Conservation (phyloP, 306 rosid genomes). For the Rubus parviflorus region DNA sequence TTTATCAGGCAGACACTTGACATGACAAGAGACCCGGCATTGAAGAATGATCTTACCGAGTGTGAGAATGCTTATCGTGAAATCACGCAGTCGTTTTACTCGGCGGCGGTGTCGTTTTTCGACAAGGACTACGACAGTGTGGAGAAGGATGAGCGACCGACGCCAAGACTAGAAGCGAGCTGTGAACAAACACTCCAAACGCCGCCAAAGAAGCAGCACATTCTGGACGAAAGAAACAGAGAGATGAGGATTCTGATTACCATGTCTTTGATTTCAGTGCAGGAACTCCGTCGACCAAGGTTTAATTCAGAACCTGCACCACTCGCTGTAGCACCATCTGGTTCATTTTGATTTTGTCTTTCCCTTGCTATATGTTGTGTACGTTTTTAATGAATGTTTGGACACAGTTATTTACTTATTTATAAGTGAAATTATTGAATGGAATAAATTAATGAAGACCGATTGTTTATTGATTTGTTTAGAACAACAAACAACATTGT, state of each 20-base stretch:
- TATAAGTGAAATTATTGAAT: background rate
- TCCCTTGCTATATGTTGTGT: too few relatives aligned
- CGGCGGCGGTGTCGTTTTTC: background rate
- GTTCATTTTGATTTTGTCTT: background rate
- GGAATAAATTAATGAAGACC: background rate
- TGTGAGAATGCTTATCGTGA: conserved; percentile 8
- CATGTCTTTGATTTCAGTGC: conserved; percentile 17
- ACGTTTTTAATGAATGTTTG: too few relatives aligned
- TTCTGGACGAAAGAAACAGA: background rate
- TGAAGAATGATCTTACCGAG: background rate
- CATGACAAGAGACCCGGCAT: background rate
- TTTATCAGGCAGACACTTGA: background rate
- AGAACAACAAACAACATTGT: background rate
- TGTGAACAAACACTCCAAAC: conserved; percentile 11
- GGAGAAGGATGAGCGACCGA: background rate
- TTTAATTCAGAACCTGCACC: background rate
- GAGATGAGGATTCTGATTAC: conserved; percentile 33
- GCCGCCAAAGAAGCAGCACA: background rate
- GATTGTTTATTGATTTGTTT: background rate
- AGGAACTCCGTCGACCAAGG: background rate
- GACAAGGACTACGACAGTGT: conserved; percentile 14
- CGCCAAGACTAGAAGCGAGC: conserved; percentile 25
- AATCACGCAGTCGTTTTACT: background rate
- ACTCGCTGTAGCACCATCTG: background rate
- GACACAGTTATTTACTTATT: too few relatives aligned